phyloP scores from a whole-genome alignment of 768 basidiomycete species.

The Leccinum imitatum region DNA sequence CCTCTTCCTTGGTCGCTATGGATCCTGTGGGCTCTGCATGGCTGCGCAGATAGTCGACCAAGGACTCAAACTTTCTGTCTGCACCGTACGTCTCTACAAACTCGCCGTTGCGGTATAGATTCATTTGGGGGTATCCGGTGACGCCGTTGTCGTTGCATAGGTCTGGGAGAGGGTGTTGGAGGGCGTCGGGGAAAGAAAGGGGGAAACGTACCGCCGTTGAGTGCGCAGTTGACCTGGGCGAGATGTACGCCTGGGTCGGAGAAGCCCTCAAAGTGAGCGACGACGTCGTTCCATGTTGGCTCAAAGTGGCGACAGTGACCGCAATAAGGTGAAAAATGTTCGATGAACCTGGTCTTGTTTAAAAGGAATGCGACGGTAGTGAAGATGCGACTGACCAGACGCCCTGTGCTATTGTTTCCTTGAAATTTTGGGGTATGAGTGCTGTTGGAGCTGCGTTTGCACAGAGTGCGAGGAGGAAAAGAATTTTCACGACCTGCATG shows the following conservation, averaged over 20 bases:
- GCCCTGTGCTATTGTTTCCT: slow-evolving; percentile 50
- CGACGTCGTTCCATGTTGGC: slow-evolving; percentile 79
- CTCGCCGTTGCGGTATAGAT: slow-evolving; percentile 68
- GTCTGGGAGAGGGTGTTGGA: slow-evolving; percentile 45
- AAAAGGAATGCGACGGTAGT: too few relatives aligned
- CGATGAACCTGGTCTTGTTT: slow-evolving; percentile 56
- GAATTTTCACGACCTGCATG: slow-evolving; percentile 8
- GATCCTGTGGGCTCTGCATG: slow-evolving; percentile 36
- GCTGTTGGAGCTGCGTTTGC: slow-evolving; percentile 36
- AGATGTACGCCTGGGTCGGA: slow-evolving; percentile 47
- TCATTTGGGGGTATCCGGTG: slow-evolving; percentile 72
- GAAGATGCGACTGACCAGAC: slow-evolving; percentile 47
- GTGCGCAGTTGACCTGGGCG: slow-evolving; percentile 80
- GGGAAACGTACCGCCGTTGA: slow-evolving; percentile 63
- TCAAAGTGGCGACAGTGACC: slow-evolving; percentile 75
- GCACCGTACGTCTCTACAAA: slow-evolving; percentile 56
- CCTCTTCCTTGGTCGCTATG: background rate
- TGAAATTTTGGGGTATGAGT: slow-evolving; percentile 63
- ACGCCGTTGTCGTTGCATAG: slow-evolving; percentile 72
- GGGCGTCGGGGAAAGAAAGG: too few relatives aligned
- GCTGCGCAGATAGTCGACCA: slow-evolving; percentile 55
- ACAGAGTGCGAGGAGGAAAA: slow-evolving; percentile 31
- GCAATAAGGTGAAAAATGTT: slow-evolving; percentile 88
- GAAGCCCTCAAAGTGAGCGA: slow-evolving; percentile 47
- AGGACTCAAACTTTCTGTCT: slow-evolving; percentile 49